Percentiles rank a stretch among this genome's conserved stretches.
Conservation (phyloP, 371 early-diverging fungal species). For the Mortierella sp. region DNA sequence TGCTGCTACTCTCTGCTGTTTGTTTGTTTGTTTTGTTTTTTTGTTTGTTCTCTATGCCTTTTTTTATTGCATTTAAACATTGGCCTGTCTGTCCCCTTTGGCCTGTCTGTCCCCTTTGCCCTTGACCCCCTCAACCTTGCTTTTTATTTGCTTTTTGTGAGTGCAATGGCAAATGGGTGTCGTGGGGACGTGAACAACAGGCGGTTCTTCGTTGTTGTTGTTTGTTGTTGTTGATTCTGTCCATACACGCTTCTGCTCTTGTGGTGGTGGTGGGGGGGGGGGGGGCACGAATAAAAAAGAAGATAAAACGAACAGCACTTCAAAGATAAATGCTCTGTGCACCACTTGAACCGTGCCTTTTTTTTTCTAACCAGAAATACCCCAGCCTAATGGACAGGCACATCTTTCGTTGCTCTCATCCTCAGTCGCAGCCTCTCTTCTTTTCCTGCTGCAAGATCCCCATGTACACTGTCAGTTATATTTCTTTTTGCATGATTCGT, state of each 20-base stretch:
- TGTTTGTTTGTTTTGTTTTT: too few species aligned
- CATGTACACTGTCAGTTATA: neutral
- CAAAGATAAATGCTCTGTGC: conserved; percentile 7
- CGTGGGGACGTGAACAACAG: neutral
- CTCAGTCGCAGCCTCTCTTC: neutral
- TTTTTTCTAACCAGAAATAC: neutral
- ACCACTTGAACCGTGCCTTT: neutral
- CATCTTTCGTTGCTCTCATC: neutral
- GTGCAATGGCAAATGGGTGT: neutral
- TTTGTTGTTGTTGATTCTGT: neutral
- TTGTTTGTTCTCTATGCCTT: neutral
- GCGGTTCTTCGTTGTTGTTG: neutral
- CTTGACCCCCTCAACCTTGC: conserved; percentile 8
- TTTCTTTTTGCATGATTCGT: conserved; percentile 20
- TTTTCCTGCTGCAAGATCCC: neutral
- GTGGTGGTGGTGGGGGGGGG: neutral
- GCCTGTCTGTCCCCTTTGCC: neutral
- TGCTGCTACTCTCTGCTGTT: neutral
- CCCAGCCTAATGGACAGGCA: neutral
- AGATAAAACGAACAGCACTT: neutral
- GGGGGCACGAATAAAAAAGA: neutral
- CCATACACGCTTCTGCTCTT: neutral
- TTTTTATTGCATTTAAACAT: conserved; percentile 9
- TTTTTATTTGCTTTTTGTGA: neutral
- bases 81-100: conserved; percentile 3